Evolutionary conservation across 129 eudicot genomes (phyloP), one percentile per base, ranked within the genome.

Genomic region (Flaveria sonorensis): DNA sequence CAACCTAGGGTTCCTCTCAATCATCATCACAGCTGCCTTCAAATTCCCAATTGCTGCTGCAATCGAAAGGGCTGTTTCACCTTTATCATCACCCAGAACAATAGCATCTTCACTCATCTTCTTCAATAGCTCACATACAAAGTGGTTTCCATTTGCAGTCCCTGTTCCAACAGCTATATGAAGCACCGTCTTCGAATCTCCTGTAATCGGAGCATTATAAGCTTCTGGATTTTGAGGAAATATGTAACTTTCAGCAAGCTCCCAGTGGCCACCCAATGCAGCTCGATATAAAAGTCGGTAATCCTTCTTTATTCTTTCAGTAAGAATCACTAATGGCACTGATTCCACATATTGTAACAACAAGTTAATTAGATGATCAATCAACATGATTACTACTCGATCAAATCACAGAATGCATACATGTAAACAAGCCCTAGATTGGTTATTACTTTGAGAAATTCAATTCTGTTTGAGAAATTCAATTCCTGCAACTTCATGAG

Each of bases 261-360:
- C 69, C 69, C 46, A 63, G 69, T 63, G 69, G 42, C 69, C 69
- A 15, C 69, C 69, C 46, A 63, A 63, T 63, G 69, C 69, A 63
- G 69, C 69, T 63, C 69, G 30, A 8, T 63, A 63, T 32, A 63
- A 7, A 39, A 63, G 69, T 63, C 69, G 7, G 69, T 63, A 63
- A 63, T 63, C 69, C 16, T 30, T 63, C 23, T 63, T 63, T 63
- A 30, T 63, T 6, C 12, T 63, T 63, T 30, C 46, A 63, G 4
- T 32, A 28, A 63, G 69, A 63, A 63, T 28, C 69, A 63, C 69
- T 63, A 30, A 30, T 63, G 69, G 12, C 69, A 13, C 21, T n/a
- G 19, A 63, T 1, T 30, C 43, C 30, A 28, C 69, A 30, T 11
- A 45, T 28, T 3, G 69, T 63, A 6, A 30, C 12, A 63, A 7